Percentiles rank a stretch among this genome's conserved stretches.
These are phyloP conservation scores for Nelumbo lutea DNA, from an alignment of 164 flowering plant species.

Conservation along the genomic window DNA sequence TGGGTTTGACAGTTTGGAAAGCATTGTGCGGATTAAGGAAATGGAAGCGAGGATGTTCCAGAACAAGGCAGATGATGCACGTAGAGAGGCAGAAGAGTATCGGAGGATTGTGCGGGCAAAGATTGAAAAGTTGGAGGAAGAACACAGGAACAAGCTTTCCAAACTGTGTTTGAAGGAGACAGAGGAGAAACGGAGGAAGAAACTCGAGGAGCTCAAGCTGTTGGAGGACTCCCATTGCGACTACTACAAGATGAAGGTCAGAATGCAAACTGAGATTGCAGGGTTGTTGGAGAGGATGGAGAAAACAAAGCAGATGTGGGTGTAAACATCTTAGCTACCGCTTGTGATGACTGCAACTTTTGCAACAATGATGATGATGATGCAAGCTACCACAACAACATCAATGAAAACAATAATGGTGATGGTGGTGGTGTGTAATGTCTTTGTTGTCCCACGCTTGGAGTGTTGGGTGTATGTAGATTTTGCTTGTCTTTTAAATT, in stretches of 20 bases:
- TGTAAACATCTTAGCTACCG: conserved; percentile 19
- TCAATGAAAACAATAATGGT: neutral
- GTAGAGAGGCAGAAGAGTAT: conserved; percentile 69
- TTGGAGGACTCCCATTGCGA: conserved; percentile 74
- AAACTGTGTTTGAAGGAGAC: conserved; percentile 76
- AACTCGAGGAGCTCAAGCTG: conserved; percentile 72
- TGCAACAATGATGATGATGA: neutral
- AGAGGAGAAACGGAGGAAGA: conserved; percentile 74
- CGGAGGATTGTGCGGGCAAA: conserved; percentile 43
- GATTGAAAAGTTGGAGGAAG: conserved; percentile 71
- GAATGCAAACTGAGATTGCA: conserved; percentile 88
- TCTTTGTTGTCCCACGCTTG: conserved; percentile 4
- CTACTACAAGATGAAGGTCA: conserved; percentile 80
- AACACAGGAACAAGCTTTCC: conserved; percentile 60
- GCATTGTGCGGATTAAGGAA: conserved; percentile 75
- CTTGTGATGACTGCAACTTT: neutral
- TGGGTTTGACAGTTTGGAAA: conserved; percentile 73
- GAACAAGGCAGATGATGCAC: conserved; percentile 82
- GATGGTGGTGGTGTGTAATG: neutral
- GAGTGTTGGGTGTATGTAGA: conserved; percentile 9
- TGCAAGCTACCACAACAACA: neutral
- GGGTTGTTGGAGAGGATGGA: conserved; percentile 89
- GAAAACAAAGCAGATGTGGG: conserved; percentile 79
- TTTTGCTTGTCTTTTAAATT: conserved; percentile 1
- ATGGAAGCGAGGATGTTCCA: conserved; percentile 92